These are phyloP conservation scores for Paraphoma chrysanthemicola DNA, from an alignment of 2,329 filamentous ascomycete genomes.

Conservation along the genomic window DNA sequence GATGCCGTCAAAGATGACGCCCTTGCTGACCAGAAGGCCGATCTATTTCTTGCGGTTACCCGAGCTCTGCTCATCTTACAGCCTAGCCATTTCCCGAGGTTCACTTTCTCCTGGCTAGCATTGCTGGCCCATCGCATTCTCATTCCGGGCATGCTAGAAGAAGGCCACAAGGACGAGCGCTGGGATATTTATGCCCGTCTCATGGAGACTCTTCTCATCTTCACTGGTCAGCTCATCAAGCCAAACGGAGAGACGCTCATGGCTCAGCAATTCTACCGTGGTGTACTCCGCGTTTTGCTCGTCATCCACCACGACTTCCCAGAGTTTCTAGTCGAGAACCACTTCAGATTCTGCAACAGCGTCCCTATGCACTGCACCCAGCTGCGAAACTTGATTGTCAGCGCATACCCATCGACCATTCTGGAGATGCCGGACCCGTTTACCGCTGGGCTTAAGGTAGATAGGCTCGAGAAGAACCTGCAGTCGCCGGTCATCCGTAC, in stretches of 20 bases:
- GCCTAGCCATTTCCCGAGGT: slow-evolving; percentile 79
- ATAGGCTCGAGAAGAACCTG: slow-evolving; percentile 76
- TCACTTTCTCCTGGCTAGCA: slow-evolving; percentile 83
- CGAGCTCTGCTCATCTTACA: slow-evolving; percentile 75
- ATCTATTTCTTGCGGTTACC: slow-evolving; percentile 76
- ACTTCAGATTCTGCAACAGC: slow-evolving; percentile 79
- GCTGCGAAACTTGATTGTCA: slow-evolving; percentile 85
- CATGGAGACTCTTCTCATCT: slow-evolving; percentile 73
- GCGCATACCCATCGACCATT: slow-evolving; percentile 74
- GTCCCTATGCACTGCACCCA: slow-evolving; percentile 87
- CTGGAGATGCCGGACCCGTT: slow-evolving; percentile 77
- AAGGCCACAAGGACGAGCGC: slow-evolving; percentile 65
- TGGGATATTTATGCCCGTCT: slow-evolving; percentile 79
- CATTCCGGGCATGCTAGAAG: slow-evolving; percentile 75
- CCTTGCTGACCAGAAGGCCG: slow-evolving; percentile 63
- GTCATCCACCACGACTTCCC: slow-evolving; percentile 93
- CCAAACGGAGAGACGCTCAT: slow-evolving; percentile 71
- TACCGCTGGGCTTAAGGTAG: slow-evolving; percentile 75
- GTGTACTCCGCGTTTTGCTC: slow-evolving; percentile 80
- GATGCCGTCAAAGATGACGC: slow-evolving; percentile 58
- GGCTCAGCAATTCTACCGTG: slow-evolving; percentile 84
- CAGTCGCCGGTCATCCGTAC: slow-evolving; percentile 70
- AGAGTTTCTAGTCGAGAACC: slow-evolving; percentile 88
- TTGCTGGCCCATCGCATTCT: slow-evolving; percentile 86
- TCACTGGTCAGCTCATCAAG: slow-evolving; percentile 82